Percentiles rank a stretch among this genome's conserved stretches.
phyloP scores from a whole-genome alignment of 2,329 filamentous ascomycete species.

The Botrytis medusae region DNA sequence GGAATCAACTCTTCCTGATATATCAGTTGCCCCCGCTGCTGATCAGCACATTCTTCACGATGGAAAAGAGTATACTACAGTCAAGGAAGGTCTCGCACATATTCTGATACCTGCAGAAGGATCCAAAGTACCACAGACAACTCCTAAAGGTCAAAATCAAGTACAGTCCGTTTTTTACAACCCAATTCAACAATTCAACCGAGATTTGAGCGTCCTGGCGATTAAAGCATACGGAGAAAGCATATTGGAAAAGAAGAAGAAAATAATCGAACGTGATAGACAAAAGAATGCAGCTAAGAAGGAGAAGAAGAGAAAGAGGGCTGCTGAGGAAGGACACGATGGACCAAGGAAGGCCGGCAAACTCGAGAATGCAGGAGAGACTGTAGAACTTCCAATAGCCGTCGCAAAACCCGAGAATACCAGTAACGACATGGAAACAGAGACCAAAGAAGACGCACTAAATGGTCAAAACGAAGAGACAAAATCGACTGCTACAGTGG shows the following conservation, averaged over 20 bases:
- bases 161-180: constrained; percentile 94
- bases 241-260: constrained; percentile 49
- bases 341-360: constrained; percentile 41
- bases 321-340: constrained; percentile 38
- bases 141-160: constrained; percentile 54
- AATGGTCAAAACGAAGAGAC: neutral
- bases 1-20: constrained; percentile 29
- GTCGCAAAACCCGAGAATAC: neutral
- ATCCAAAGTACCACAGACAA: constrained; percentile 47
- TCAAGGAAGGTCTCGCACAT: constrained; percentile 66
- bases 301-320: constrained; percentile 51
- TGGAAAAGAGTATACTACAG: constrained; percentile 56
- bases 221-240: constrained; percentile 87
- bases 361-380: constrained; percentile 21
- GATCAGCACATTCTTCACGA: constrained; percentile 44
- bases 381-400: neutral
- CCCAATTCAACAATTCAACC: constrained; percentile 97
- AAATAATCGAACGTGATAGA: constrained; percentile 45
- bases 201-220: constrained; percentile 87
- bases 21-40: constrained; percentile 35
- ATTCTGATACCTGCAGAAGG: constrained; percentile 61
- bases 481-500: neutral
- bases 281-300: constrained; percentile 41
- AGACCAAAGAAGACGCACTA: neutral
- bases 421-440: neutral